phyloP scores from a whole-genome alignment of 106 monocot genomes.

The Ottelia alismoides region DNA sequence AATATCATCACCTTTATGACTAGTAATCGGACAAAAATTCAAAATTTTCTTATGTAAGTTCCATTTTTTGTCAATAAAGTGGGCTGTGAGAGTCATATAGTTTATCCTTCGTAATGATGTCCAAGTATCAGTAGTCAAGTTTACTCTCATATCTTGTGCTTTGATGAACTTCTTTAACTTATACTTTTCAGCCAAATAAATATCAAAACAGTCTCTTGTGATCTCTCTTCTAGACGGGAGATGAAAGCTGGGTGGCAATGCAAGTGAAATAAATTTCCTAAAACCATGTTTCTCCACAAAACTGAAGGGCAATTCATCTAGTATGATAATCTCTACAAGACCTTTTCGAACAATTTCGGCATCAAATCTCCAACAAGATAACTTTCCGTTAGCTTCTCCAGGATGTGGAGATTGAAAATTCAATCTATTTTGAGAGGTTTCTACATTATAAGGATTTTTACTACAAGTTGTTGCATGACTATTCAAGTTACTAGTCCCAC shows the following conservation, averaged over 20 bases:
- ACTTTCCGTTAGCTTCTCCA: not conserved
- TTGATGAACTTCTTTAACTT: not conserved
- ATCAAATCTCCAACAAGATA: not conserved
- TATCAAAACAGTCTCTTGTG: not conserved
- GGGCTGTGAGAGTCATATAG: not conserved
- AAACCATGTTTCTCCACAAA: not conserved
- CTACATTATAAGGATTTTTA: not conserved
- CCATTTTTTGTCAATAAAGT: slow-evolving; percentile 1
- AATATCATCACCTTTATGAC: not conserved
- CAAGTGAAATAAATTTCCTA: not conserved
- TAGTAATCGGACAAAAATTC: not conserved
- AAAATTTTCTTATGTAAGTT: not conserved
- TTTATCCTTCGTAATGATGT: not conserved
- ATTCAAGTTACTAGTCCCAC: not conserved
- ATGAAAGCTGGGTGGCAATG: not conserved
- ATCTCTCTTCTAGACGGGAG: not conserved
- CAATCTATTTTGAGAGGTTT: not conserved
- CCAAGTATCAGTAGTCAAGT: not conserved
- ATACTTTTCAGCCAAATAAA: not conserved
- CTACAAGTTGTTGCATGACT: not conserved
- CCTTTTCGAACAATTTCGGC: not conserved
- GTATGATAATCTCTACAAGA: not conserved
- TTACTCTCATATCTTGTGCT: not conserved
- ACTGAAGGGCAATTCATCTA: not conserved
- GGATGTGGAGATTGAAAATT: not conserved